Evolutionary conservation across 2,329 filamentous ascomycete species (phyloP), one percentile per base, ranked within the genome.

Genomic region (Pseudogymnoascus sp.): DNA sequence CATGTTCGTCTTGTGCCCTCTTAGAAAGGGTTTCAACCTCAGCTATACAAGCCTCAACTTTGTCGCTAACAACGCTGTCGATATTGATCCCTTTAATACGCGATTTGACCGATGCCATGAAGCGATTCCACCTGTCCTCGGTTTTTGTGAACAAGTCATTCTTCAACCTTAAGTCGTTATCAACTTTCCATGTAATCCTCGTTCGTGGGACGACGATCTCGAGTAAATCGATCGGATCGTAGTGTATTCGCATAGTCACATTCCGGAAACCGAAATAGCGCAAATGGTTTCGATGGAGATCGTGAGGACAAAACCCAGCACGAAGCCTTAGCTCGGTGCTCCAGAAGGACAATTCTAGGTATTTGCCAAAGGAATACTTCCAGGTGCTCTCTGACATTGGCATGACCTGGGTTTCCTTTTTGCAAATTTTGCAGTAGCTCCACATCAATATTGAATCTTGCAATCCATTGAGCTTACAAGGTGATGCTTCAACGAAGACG

Each of bases 321-420:
- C 84, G 86, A 68, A 87, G 85, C 71, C 87, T 89, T 58, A 97
- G 78, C 38, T 91, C 89, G 42, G 85, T 89, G 71, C 92, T 93
- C 92, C 93, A 99, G 74, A 97, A 97, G 2, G 92, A 92, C 16
- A 99, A 80, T 75, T 99, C 94, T n/a, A 99, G 80, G 70, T 97
- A 99, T 75, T 99, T 99, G 9, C 91, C 94, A 71, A 99, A 96
- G 0, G 94, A 99, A 73, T 99, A 99, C 73, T 95, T 97, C 90
- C 92, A 99, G 0, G 92, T 95, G 69, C 86, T 92, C 62, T 92
- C 87, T 0, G 93, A 97, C 91, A 99, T 97, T 33, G 88, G 87
- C 67, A 90, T 89, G 58, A 92, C 87, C 39, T 91, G 90, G 0
- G 93, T 96, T 72, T 97, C 92, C 67, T 91, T 91, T 60, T 90